phyloP scores from a whole-genome alignment of 208 protist genomes.

The Crithidia brevicula region DNA sequence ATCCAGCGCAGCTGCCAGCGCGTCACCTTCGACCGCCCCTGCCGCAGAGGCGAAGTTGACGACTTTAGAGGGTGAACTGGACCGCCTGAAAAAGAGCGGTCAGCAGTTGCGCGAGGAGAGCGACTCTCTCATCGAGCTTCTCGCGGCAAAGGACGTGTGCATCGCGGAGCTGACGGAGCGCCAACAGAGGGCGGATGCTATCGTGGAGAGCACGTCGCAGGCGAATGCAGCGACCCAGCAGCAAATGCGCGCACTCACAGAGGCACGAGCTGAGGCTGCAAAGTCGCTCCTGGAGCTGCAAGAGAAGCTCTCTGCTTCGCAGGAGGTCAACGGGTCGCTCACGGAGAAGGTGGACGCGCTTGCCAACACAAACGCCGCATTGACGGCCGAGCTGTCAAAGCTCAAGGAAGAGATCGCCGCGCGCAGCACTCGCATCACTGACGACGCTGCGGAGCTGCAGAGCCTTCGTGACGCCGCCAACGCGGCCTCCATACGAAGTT shows the following conservation, averaged over 20 bases:
- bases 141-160: conserved; percentile 22
- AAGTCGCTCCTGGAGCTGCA: conserved; percentile 12
- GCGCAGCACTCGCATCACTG: background rate
- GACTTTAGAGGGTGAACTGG: conserved; percentile 24
- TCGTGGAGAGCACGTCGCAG: conserved; percentile 1
- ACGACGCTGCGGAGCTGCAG: background rate
- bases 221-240: conserved; percentile 1
- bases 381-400: background rate
- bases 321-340: background rate
- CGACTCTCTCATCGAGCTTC: conserved; percentile 17
- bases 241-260: conserved; percentile 8
- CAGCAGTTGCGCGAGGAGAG: conserved; percentile 50
- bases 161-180: conserved; percentile 21
- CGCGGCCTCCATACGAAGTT: background rate
- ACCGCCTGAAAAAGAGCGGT: conserved; percentile 18
- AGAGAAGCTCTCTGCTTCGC: conserved; percentile 8
- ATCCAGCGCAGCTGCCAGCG: background rate
- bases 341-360: conserved; percentile 13
- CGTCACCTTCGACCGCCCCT: background rate
- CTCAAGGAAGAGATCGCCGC: background rate
- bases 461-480: background rate
- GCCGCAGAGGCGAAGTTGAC: conserved; percentile 7
- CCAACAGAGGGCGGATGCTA: background rate
- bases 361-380: background rate
- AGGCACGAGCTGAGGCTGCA: background rate